Evolutionary conservation across 345 rosid genomes (phyloP).

Genomic region (Aegle marmelos): DNA sequence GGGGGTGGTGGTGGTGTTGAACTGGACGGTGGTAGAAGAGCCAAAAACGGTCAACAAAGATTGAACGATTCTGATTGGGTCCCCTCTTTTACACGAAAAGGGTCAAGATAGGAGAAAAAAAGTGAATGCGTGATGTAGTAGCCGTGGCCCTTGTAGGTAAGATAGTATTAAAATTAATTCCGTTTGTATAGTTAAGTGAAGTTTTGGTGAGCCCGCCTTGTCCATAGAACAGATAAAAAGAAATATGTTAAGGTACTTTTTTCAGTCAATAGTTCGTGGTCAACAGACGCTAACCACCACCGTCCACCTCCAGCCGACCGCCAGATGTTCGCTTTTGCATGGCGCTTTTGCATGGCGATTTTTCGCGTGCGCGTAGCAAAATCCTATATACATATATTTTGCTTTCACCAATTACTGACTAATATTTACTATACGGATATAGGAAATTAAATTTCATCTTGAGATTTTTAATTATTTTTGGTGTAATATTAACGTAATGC

Average conservation of each 20-base stretch:
- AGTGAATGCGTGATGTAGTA: neutral
- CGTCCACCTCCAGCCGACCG: conserved; percentile 8
- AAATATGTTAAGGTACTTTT: neutral
- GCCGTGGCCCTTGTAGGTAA: too few relatives aligned
- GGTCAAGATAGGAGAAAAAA: neutral
- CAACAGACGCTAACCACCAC: neutral
- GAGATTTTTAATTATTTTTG: neutral
- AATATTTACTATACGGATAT: neutral
- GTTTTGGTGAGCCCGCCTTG: neutral
- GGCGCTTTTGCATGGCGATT: neutral
- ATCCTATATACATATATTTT: too few relatives aligned
- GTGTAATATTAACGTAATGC: neutral
- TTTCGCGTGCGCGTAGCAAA: too few relatives aligned
- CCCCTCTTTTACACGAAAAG: neutral
- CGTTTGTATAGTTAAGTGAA: neutral
- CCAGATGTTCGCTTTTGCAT: neutral
- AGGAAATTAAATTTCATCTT: neutral
- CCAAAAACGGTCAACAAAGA: neutral
- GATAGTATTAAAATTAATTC: too few relatives aligned
- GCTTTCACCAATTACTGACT: neutral
- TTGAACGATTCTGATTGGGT: neutral
- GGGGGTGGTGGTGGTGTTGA: too few relatives aligned
- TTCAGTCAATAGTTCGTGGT: neutral
- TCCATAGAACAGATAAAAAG: neutral
- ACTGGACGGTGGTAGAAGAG: conserved; percentile 6